phyloP scores from a whole-genome alignment of 2,329 filamentous ascomycete genomes.

The Fusarium sacchari region DNA sequence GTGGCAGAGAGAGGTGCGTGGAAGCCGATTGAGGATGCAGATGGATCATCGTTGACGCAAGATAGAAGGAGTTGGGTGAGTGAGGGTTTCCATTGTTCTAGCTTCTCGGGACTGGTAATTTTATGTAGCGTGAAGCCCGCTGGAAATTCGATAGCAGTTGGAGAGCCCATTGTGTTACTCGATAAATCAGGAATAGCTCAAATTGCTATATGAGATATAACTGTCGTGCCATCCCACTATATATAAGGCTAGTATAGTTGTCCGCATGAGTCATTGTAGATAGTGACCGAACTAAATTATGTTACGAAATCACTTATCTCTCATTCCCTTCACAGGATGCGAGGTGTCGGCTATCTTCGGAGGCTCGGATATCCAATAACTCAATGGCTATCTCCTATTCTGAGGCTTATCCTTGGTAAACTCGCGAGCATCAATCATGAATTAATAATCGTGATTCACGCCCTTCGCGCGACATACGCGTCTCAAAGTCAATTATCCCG shows the following conservation, averaged over 20 bases:
- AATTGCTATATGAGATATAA: fast-evolving
- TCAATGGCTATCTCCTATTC: neutral
- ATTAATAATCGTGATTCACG: neutral
- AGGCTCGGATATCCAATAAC: neutral
- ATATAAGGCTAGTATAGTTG: neutral
- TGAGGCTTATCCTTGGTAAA: neutral
- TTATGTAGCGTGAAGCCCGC: neutral
- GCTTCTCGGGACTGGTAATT: fast-evolving
- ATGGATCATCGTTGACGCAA: neutral
- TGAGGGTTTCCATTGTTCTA: neutral
- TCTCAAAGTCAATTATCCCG: neutral
- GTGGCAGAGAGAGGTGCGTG: neutral
- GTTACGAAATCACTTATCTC: neutral
- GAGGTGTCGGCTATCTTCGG: neutral
- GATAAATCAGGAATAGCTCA: fast-evolving
- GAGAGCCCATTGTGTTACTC: neutral
- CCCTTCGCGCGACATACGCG: neutral
- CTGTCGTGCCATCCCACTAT: fast-evolving
- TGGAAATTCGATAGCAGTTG: neutral
- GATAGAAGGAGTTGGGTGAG: neutral
- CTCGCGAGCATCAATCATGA: neutral
- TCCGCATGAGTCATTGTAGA: neutral
- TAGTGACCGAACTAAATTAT: neutral
- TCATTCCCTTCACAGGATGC: neutral
- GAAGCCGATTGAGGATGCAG: neutral